Base-by-base conservation (phyloP, 2,329 filamentous ascomycete species). In the Zasmidium cellare region DNA sequence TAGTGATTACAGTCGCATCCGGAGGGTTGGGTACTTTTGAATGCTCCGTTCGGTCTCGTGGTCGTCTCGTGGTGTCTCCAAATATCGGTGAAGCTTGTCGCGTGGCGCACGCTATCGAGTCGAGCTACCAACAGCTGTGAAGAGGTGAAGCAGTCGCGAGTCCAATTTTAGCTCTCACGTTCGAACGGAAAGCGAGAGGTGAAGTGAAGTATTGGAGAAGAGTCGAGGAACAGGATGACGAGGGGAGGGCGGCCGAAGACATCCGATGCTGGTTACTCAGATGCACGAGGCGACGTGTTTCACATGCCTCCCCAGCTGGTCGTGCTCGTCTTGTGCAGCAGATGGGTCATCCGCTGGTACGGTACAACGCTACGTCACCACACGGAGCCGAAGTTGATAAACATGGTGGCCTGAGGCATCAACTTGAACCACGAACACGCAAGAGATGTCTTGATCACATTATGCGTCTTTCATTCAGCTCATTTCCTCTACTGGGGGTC, bases 301-400 rank as follows among this genome's bases (percentile, higher is more conserved):
- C 45, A 35, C 28, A 20, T 18, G 44, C 6, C 49, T 51, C 23
- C 51, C 51, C 44, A 14, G 35, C 38, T 16, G 23, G 19, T 35
- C 44, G 38, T 22, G 31, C 25, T 28, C 31, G 35, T 47, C 20
- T 53, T 53, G 3, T 20, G 23, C 23, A 28, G 35, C 35, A 20
- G 31, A 16, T 25, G 19, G 46, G 6, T 18, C n/a, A n/a, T n/a
- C n/a, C n/a, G n/a, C n/a, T n/a, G n/a, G n/a, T n/a, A n/a, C n/a
- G n/a, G n/a, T 18, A 41, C 12, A 14, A 9, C 35, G 14, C 51
- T 46, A 53, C 51, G 51, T 53, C 51, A 53, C 25, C n/a, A 22
- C 35, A 18, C 16, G 35, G 7, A 41, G 35, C 3, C 35, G 11
- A 6, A 3, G 35, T 3, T 3, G 25, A 28, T 3, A 14, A 6